Percentiles rank a stretch among this genome's conserved stretches.
These are phyloP conservation scores for Boletus pseudo-olivaceus DNA, from an alignment of 768 basidiomycete species.

Conservation along the genomic window DNA sequence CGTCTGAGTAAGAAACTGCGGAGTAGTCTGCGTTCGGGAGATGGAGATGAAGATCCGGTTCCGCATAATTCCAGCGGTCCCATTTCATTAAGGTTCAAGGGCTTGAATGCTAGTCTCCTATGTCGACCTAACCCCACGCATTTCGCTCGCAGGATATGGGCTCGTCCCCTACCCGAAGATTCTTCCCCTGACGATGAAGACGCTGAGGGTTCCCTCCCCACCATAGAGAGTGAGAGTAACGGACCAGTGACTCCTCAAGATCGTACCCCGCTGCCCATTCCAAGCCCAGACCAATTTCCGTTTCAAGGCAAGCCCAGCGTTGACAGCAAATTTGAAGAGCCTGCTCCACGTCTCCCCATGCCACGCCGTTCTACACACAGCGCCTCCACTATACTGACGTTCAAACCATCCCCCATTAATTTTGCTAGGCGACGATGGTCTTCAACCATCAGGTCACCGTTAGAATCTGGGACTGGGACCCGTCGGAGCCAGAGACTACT, in stretches of 20 bases:
- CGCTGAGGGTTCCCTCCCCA: constrained; percentile 30
- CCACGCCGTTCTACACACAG: constrained; percentile 19
- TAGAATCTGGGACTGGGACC: constrained; percentile 32
- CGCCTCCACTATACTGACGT: constrained; percentile 44
- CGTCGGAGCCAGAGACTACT: constrained; percentile 36
- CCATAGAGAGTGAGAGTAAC: constrained; percentile 45
- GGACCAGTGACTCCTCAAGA: constrained; percentile 61
- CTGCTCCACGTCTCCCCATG: constrained; percentile 20
- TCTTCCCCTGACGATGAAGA: constrained; percentile 34
- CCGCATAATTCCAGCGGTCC: constrained; percentile 27
- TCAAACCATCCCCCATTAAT: constrained; percentile 60
- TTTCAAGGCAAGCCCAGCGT: constrained; percentile 17
- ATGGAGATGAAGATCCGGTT: constrained; percentile 27
- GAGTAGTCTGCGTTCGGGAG: constrained; percentile 14
- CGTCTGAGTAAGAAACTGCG: constrained; percentile 29
- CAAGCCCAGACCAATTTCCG: constrained; percentile 30
- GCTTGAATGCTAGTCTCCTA: constrained; percentile 44
- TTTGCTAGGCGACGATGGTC: constrained; percentile 64
- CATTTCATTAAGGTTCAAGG: constrained; percentile 28
- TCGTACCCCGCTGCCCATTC: constrained; percentile 40
- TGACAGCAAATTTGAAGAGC: constrained; percentile 21
- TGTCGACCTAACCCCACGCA: constrained; percentile 59
- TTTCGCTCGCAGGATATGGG: constrained; percentile 59
- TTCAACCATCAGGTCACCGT: constrained; percentile 36
- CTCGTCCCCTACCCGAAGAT: constrained; percentile 36